These are phyloP conservation scores for Goffeauzyma gilvescens DNA, from an alignment of 768 basidiomycete species.

Conservation along the genomic window DNA sequence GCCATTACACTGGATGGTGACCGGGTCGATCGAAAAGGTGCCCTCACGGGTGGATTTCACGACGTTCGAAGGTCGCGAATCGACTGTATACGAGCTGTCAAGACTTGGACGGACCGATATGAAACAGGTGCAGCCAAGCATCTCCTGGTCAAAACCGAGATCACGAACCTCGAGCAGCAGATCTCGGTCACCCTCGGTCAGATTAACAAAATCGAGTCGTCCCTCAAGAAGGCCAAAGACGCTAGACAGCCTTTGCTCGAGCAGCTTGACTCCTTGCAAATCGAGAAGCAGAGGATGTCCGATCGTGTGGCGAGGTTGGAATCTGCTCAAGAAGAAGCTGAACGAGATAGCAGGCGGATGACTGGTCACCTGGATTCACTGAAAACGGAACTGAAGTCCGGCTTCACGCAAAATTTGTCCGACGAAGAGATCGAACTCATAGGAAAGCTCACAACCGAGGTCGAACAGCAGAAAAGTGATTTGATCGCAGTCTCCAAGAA, in stretches of 20 bases:
- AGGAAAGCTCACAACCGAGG: conserved; percentile 50
- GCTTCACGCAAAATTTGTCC: conserved; percentile 56
- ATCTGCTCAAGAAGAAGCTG: conserved; percentile 48
- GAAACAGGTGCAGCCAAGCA: conserved; percentile 47
- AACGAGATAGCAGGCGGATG: conserved; percentile 49
- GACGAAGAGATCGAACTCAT: conserved; percentile 51
- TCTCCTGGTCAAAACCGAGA: conserved; percentile 53
- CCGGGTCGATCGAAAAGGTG: conserved; percentile 89
- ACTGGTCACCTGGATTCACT: conserved; percentile 48
- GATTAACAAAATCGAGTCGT: conserved; percentile 49
- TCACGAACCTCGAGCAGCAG: conserved; percentile 61
- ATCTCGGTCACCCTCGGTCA: conserved; percentile 56
- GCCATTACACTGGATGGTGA: conserved; percentile 96
- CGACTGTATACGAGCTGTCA: conserved; percentile 61
- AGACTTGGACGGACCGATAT: conserved; percentile 53
- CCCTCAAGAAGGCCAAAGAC: conserved; percentile 52
- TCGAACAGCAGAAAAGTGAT: conserved; percentile 53
- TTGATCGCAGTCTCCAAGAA: conserved; percentile 49
- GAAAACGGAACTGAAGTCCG: conserved; percentile 49
- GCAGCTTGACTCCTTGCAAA: conserved; percentile 42
- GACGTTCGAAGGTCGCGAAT: conserved; percentile 77
- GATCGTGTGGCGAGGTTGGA: conserved; percentile 48
- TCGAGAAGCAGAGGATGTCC: conserved; percentile 52
- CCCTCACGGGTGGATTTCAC: conserved; percentile 88
- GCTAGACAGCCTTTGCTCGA: conserved; percentile 48